Conservation (phyloP, 2,329 filamentous ascomycete species). For the Nemania abortiva region DNA sequence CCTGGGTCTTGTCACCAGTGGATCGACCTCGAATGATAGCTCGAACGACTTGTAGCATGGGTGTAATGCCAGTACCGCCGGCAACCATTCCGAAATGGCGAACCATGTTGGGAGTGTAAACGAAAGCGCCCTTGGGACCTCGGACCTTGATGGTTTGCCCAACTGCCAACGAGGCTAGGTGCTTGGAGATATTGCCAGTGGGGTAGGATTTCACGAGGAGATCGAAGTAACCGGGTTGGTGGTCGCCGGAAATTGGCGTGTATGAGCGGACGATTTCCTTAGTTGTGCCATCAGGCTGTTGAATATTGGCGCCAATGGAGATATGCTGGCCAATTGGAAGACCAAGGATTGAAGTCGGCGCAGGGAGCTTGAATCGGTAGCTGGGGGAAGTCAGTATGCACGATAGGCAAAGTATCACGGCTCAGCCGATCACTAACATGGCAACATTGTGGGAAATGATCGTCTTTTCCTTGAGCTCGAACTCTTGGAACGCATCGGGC, state of each 20-base stretch:
- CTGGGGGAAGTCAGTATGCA: slow-evolving; percentile 56
- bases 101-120: slow-evolving; percentile 97
- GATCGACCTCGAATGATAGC: slow-evolving; percentile 86
- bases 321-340: slow-evolving; percentile 99
- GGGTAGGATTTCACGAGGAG: slow-evolving; percentile 98
- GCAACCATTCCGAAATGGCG: slow-evolving; percentile 98
- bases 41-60: slow-evolving; percentile 96
- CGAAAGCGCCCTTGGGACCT: slow-evolving; percentile 97
- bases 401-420: neutral
- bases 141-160: slow-evolving; percentile 90
- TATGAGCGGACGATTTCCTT: slow-evolving; percentile 93
- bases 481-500: slow-evolving; percentile 88
- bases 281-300: slow-evolving; percentile 74
- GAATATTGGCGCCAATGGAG: slow-evolving; percentile 85
- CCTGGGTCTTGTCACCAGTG: slow-evolving; percentile 84
- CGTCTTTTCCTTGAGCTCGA: slow-evolving; percentile 93
- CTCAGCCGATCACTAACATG: slow-evolving; percentile 70
- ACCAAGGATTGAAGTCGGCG: slow-evolving; percentile 83
- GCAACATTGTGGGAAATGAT: slow-evolving; percentile 97
- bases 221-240: slow-evolving; percentile 92
- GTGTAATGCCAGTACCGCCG: slow-evolving; percentile 96
- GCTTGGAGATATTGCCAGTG: slow-evolving; percentile 95
- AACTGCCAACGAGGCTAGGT: slow-evolving; percentile 84
- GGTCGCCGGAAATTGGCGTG: slow-evolving; percentile 90
- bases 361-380: slow-evolving; percentile 92